Evolutionary conservation across 2,329 filamentous ascomycete species (phyloP), one percentile per base, ranked within the genome.

Genomic region (Talaromyces sp.): DNA sequence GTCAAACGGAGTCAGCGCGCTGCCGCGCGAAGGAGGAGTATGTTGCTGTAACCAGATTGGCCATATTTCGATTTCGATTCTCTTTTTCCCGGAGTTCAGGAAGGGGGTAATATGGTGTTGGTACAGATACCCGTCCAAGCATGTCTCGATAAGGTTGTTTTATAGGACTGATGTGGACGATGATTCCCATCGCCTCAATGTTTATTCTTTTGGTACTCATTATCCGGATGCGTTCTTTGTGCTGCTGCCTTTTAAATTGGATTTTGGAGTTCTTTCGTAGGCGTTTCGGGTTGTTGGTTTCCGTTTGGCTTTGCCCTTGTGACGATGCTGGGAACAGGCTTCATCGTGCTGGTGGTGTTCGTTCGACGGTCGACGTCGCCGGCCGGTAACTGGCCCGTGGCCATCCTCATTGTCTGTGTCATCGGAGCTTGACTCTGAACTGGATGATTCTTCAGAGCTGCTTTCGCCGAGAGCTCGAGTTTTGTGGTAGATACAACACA

Each of bases 401-500:
- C 50, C 54, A 49, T 59, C 64, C 64, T 63, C 58, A 35, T 26
- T 52, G 38, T 62, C 60, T 17, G 60, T 58, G 50, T 62, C 58
- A 46, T 75, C 73, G 31, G 70, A 73, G 49, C 78, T 76, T 14
- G 76, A 77, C 55, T 79, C 82, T 5, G 80, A 79, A n/a, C 80
- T 76, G 13, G 80, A 80, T 1, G 80, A 82, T 14, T 78, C 66
- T 46, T 80, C 78, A n/a, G 76, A 78, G 62, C 88, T 92, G 32
- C 90, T 95, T 74, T 98, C 93, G 72, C 89, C 91, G 4, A 91
- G 86, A 11, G 82, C 85, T 66, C 89, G 89, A 7, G 91, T 88
- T 63, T 89, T 89, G 78, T 97, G 93, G 78, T 97, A 99, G 75
- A 99, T 99, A 75, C 95, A 99, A 83, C 95, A 99, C n/a, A 98